phyloP scores from a whole-genome alignment of 805 yeast species.

The Scheffersomyces stipitis region DNA sequence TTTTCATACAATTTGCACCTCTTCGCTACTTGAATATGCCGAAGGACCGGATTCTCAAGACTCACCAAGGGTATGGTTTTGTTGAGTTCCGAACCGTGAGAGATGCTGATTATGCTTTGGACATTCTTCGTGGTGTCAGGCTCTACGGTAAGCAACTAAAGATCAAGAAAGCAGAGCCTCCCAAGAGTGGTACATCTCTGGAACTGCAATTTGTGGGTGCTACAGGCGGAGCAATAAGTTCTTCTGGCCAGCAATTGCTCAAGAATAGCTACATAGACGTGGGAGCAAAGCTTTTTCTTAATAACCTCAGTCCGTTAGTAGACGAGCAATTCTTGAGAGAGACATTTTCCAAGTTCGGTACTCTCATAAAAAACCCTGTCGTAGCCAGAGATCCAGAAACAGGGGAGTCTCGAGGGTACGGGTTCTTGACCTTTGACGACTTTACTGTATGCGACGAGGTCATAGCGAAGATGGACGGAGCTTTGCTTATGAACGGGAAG shows the following conservation, averaged over 20 bases:
- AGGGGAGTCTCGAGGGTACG: conserved; percentile 60
- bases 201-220: conserved; percentile 2
- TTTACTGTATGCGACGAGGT: conserved; percentile 75
- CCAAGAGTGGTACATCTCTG: conserved; percentile 13
- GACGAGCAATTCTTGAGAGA: conserved; percentile 57
- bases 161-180: conserved; percentile 50
- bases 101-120: conserved; percentile 71
- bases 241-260: conserved; percentile 8
- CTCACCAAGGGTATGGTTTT: conserved; percentile 88
- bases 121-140: conserved; percentile 57
- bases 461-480: conserved; percentile 64
- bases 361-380: conserved; percentile 48
- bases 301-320: conserved; percentile 64
- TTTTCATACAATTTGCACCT: conserved; percentile 84
- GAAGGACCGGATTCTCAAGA: conserved; percentile 65
- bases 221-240: conserved; percentile 6
- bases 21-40: conserved; percentile 71
- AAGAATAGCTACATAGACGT: conserved; percentile 33
- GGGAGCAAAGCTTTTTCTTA: conserved; percentile 54
- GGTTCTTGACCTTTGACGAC: conserved; percentile 60
- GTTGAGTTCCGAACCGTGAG: conserved; percentile 59
- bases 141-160: conserved; percentile 62
- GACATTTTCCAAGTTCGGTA: conserved; percentile 71
- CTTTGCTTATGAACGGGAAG: conserved; percentile 64
- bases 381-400: conserved; percentile 47